Evolutionary conservation across 768 basidiomycete species (phyloP).

Genomic region (Podaxis rugospora): DNA sequence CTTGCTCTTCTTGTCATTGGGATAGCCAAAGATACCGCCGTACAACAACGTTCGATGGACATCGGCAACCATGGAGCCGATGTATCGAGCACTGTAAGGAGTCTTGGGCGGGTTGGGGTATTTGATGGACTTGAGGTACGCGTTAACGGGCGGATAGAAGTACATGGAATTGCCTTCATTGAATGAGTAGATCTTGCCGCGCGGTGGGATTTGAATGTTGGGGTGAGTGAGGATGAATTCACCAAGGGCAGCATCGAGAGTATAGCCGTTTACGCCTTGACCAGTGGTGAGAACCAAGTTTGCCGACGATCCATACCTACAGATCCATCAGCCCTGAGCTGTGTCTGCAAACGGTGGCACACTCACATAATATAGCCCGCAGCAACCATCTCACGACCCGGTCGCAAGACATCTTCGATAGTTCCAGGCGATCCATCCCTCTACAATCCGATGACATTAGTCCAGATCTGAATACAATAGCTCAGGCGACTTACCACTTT

Average conservation of each 20-base stretch:
- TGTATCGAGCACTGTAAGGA: constrained; percentile 90
- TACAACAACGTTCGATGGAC: constrained; percentile 95
- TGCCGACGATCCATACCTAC: constrained; percentile 84
- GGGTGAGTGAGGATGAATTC: constrained; percentile 99
- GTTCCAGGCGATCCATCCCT: constrained; percentile 73
- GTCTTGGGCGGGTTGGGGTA: constrained; percentile 72
- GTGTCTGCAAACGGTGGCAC: constrained; percentile 4
- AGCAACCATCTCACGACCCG: constrained; percentile 95
- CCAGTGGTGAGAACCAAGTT: constrained; percentile 96
- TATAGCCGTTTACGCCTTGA: constrained; percentile 96
- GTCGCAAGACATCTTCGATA: constrained; percentile 84
- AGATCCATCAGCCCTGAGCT: not conserved
- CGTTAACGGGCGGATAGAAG: constrained; percentile 77
- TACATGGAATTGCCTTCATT: constrained; percentile 98
- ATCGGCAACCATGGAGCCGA: constrained; percentile 99
- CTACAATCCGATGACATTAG: constrained; percentile 32
- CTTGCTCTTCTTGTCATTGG: constrained; percentile 97
- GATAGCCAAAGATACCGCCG: constrained; percentile 98
- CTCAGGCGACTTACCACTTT: constrained; percentile 57
- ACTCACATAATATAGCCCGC: constrained; percentile 94
- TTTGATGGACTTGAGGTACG: constrained; percentile 90
- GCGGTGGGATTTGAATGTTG: constrained; percentile 87
- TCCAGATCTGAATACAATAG: constrained; percentile 1
- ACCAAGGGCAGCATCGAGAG: constrained; percentile 89
- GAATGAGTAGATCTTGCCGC: constrained; percentile 99